Base-by-base conservation (phyloP, 148 eudicot species). In the Rhododendron ovatum region DNA sequence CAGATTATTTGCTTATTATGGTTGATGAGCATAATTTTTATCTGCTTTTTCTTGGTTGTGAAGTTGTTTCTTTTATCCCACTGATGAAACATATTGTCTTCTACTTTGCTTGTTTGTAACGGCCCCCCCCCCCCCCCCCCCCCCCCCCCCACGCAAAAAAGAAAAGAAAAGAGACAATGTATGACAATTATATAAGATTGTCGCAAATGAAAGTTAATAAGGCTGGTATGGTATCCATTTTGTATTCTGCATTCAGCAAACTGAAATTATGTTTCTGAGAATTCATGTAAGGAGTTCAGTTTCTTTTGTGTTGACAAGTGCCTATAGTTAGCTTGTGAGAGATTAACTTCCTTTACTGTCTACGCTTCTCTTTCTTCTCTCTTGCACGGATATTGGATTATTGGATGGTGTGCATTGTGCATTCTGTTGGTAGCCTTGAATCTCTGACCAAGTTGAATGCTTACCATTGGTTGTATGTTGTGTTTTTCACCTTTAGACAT, bases 251-350 rank as follows among this genome's bases (percentile, higher is more conserved):
- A 82, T 61, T 41, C 18, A 39, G 76, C 22, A 26, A 47, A 67
- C 77, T 83, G 85, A 65, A 63, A 74, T 69, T 26, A 41, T 69
- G 5, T 8, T 28, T 17, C 47, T 7, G 43, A 17, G 61, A 45
- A 41, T 43, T 47, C 51, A 30, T 17, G 30, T 50, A 26, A 55
- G 28, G 47, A 55, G 71, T 81, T 81, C 47, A 26, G 63, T 55
- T 81, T 35, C 47, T 81, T 81, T 81, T 81, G n/a, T 63, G 75
- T 13, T n/a, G 24, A n/a, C 51, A 61, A 9, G 15, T 82, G 84
- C 7, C 41, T 61, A 41, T 33, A 47, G 71, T 53, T 14, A 28
- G 59, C 12, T 83, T 18, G 43, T 84, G 86, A 48, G 30, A 74
- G 65, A 39, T 71, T 18, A 33, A 20, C 39, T 59, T 59, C 22